Conservation (phyloP, 257 asterid genomes). For the Ilex asprella region DNA sequence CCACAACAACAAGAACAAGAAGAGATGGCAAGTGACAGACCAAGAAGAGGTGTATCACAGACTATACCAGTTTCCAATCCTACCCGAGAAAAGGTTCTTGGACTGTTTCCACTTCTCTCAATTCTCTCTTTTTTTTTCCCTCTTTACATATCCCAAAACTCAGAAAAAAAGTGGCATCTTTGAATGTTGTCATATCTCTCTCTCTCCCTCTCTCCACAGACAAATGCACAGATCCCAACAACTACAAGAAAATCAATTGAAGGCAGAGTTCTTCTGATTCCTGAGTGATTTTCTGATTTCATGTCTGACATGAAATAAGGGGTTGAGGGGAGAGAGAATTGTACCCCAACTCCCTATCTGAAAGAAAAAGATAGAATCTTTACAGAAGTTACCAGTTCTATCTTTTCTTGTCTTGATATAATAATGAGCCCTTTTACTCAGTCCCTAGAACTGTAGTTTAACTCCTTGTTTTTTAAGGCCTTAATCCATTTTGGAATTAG, state of each 20-base stretch:
- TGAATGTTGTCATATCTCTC: too few species aligned
- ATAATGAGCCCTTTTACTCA: conserved; percentile 40
- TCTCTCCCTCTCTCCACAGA: not conserved
- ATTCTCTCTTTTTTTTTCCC: not conserved
- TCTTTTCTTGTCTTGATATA: conserved; percentile 12
- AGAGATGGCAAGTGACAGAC: conserved; percentile 42
- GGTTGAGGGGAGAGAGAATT: too few species aligned
- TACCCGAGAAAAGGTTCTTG: conserved; percentile 49
- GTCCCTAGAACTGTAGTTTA: conserved; percentile 62
- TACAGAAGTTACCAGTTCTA: conserved; percentile 27
- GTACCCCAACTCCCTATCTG: not conserved
- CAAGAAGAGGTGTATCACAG: conserved; percentile 29
- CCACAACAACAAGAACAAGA: conserved; percentile 27
- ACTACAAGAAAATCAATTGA: conserved; percentile 23
- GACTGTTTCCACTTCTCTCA: not conserved
- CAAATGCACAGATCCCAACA: conserved; percentile 29
- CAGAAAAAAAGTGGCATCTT: too few species aligned
- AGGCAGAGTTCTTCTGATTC: too few species aligned
- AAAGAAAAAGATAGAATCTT: conserved; percentile 45
- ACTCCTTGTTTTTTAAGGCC: conserved; percentile 19
- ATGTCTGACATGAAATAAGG: too few species aligned
- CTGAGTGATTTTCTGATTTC: too few species aligned
- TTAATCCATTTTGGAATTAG: conserved; percentile 38
- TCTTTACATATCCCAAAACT: too few species aligned
- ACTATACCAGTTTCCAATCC: conserved; percentile 33